Percentiles rank a stretch among this genome's conserved stretches.
These are phyloP conservation scores for Hydrangea macrophylla DNA, from an alignment of 148 eudicot genomes.

Conservation along the genomic window DNA sequence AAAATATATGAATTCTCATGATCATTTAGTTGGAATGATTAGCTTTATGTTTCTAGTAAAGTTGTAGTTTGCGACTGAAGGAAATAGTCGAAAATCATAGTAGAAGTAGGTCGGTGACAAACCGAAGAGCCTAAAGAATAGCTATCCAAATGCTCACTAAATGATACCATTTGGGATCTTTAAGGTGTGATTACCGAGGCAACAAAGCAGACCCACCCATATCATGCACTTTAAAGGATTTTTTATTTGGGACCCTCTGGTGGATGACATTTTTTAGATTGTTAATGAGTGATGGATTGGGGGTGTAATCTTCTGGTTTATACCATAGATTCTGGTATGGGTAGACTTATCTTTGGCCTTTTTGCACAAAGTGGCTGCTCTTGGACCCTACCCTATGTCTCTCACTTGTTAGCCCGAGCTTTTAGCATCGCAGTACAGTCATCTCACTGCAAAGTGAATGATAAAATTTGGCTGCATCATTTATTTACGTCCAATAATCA, in stretches of 20 bases:
- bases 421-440: too few species aligned
- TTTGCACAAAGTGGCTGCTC: too few species aligned
- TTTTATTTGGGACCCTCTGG: background rate
- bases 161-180: background rate
- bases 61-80: background rate
- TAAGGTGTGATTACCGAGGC: background rate
- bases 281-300: background rate
- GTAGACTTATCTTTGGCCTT: too few species aligned
- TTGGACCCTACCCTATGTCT: too few species aligned
- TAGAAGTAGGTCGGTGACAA: background rate
- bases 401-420: too few species aligned
- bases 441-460: too few species aligned
- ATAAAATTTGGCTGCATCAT: too few species aligned
- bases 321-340: too few species aligned
- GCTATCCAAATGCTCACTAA: background rate
- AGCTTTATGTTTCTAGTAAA: conserved; percentile 1
- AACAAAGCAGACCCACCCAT: background rate
- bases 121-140: background rate
- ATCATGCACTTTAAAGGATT: background rate
- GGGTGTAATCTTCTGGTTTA: background rate
- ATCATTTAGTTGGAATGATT: conserved; percentile 1
- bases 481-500: too few species aligned
- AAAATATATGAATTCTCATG: background rate
- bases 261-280: background rate
- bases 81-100: background rate